These are phyloP conservation scores for Microdochium paspali DNA, from an alignment of 2,329 filamentous ascomycete genomes.

Conservation along the genomic window DNA sequence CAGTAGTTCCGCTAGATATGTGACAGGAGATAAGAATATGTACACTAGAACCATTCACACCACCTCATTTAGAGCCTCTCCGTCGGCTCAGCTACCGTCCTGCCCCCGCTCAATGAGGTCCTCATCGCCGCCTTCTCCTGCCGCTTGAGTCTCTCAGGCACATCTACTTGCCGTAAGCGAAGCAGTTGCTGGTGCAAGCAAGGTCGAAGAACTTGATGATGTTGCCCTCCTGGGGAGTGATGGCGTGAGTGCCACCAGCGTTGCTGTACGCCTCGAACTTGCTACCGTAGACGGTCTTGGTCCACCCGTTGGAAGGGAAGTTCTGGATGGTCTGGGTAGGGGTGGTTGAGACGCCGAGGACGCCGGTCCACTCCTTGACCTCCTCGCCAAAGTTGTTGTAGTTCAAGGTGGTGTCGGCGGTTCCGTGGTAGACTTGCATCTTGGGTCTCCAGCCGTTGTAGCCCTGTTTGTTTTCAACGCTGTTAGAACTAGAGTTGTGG, in stretches of 20 bases:
- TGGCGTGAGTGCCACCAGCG: conserved; percentile 9
- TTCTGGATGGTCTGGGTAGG: conserved; percentile 5
- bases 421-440: conserved; percentile 23
- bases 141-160: too few relatives aligned
- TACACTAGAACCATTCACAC: too few relatives aligned
- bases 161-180: background rate
- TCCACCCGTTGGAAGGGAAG: conserved; percentile 8
- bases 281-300: conserved; percentile 11
- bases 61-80: too few relatives aligned
- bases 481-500: too few relatives aligned
- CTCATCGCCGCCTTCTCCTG: too few relatives aligned
- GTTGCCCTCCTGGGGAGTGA: conserved; percentile 2
- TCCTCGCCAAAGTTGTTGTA: conserved; percentile 19
- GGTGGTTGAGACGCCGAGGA: conserved; percentile 20
- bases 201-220: background rate
- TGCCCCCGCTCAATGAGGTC: too few relatives aligned
- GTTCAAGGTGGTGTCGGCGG: conserved; percentile 17
- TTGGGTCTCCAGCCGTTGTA: conserved; percentile 19
- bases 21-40: too few relatives aligned
- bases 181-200: background rate
- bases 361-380: conserved; percentile 25
- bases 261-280: conserved; percentile 12
- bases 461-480: too few relatives aligned
- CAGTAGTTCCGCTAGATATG: too few relatives aligned
- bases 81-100: too few relatives aligned